A percentile compares a stretch with the other conserved stretches of the same genome.
phyloP scores from a whole-genome alignment of 176 grass and related monocot species.

The Oryza meridionalis region DNA sequence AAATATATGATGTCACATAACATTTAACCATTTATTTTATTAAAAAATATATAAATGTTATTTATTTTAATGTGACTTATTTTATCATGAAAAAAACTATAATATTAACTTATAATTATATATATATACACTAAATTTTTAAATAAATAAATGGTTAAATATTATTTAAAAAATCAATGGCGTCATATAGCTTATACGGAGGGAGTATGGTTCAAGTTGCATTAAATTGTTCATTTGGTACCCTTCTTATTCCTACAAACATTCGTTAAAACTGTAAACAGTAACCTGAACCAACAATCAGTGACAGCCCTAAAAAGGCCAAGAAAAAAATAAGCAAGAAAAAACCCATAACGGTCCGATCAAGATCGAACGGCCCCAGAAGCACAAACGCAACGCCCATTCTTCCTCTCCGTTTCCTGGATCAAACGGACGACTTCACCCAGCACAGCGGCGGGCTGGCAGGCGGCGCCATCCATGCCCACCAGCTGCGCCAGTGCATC shows the following conservation, averaged over 20 bases:
- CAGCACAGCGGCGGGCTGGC: slow-evolving; percentile 9
- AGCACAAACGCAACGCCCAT: neutral
- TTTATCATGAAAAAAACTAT: too few species aligned
- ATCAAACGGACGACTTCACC: slow-evolving; percentile 44
- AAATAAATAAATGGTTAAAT: too few species aligned
- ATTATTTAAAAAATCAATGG: too few species aligned
- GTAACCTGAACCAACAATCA: neutral
- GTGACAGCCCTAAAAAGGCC: neutral
- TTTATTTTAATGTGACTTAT: too few species aligned
- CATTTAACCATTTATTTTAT: too few species aligned
- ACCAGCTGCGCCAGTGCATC: slow-evolving; percentile 42
- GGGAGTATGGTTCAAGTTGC: neutral
- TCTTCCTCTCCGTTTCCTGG: slow-evolving; percentile 19
- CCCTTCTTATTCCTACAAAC: neutral
- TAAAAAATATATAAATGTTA: too few species aligned
- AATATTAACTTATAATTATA: too few species aligned
- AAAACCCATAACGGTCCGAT: neutral
- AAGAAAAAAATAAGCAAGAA: neutral
- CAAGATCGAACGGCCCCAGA: neutral
- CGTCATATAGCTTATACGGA: too few species aligned
- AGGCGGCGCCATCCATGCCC: neutral
- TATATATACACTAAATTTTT: too few species aligned
- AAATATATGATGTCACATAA: too few species aligned
- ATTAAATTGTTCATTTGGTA: neutral
- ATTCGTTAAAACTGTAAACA: neutral